phyloP scores from a whole-genome alignment of 768 basidiomycete genomes.

The Agaricus sinodeliciosus region DNA sequence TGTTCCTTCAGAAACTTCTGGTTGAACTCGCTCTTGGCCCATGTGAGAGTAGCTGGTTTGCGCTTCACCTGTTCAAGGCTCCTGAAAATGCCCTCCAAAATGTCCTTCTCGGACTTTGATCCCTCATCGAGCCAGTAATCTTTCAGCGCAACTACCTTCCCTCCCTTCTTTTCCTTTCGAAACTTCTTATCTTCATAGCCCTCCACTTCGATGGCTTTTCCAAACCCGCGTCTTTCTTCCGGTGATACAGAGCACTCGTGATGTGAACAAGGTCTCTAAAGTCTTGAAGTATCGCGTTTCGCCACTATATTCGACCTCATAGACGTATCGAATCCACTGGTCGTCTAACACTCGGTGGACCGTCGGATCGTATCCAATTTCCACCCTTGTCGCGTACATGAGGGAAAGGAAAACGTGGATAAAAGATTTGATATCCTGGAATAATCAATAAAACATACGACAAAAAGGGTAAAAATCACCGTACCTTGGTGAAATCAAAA shows the following conservation, averaged over 20 bases:
- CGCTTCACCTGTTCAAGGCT: not conserved
- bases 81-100: constrained; percentile 11
- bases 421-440: not conserved
- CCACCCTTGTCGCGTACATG: not conserved
- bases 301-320: not conserved
- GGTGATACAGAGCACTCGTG: constrained; percentile 2
- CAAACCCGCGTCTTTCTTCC: constrained; percentile 11
- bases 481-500: constrained; percentile 3
- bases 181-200: not conserved
- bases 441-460: not conserved
- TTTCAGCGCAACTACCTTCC: constrained; percentile 10
- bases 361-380: constrained; percentile 6
- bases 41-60: no score
- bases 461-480: not conserved
- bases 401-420: constrained; percentile 4
- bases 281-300: not conserved
- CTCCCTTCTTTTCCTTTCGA: not conserved
- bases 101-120: constrained; percentile 10
- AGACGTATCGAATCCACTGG: not conserved
- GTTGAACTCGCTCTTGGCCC: no score
- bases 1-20: not conserved
- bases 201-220: constrained; percentile 10
- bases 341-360: not conserved
- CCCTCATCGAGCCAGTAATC: constrained; percentile 15
- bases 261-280: not conserved